These are phyloP conservation scores for Oryza glaberrima DNA, from an alignment of 176 grass and related monocot genomes.

Conservation along the genomic window DNA sequence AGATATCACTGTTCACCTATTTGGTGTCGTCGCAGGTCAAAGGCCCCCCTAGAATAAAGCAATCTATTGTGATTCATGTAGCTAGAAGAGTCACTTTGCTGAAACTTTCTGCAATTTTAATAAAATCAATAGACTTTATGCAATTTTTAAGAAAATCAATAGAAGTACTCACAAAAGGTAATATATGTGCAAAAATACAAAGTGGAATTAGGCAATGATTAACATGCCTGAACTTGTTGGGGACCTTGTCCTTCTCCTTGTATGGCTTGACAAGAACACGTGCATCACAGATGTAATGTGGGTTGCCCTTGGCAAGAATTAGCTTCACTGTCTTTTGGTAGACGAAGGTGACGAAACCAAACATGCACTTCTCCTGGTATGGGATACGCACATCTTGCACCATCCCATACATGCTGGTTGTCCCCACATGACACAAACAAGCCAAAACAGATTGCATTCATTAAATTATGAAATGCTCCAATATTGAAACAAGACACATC, in stretches of 20 bases:
- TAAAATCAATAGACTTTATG: constrained; percentile 22
- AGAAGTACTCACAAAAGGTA: no score
- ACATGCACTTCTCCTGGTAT: constrained; percentile 95
- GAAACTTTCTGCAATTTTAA: constrained; percentile 40
- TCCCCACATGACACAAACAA: neutral
- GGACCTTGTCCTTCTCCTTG: constrained; percentile 93
- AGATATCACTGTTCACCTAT: constrained; percentile 50
- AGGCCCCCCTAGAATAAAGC: constrained; percentile 62
- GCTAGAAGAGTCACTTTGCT: constrained; percentile 53
- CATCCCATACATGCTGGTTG: constrained; percentile 75
- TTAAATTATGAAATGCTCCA: neutral
- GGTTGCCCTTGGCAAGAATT: constrained; percentile 77
- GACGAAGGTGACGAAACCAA: constrained; percentile 94
- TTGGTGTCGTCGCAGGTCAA: constrained; percentile 63
- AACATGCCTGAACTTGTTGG: constrained; percentile 75
- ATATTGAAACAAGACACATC: no score
- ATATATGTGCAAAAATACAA: neutral
- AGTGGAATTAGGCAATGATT: neutral
- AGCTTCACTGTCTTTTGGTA: constrained; percentile 69
- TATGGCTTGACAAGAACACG: constrained; percentile 95
- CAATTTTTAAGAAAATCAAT: neutral
- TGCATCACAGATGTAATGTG: constrained; percentile 82
- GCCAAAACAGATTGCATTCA: neutral
- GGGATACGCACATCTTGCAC: constrained; percentile 97
- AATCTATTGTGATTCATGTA: constrained; percentile 63